Evolutionary conservation across 768 basidiomycete species (phyloP).

Genomic region (Ramaria rubella): DNA sequence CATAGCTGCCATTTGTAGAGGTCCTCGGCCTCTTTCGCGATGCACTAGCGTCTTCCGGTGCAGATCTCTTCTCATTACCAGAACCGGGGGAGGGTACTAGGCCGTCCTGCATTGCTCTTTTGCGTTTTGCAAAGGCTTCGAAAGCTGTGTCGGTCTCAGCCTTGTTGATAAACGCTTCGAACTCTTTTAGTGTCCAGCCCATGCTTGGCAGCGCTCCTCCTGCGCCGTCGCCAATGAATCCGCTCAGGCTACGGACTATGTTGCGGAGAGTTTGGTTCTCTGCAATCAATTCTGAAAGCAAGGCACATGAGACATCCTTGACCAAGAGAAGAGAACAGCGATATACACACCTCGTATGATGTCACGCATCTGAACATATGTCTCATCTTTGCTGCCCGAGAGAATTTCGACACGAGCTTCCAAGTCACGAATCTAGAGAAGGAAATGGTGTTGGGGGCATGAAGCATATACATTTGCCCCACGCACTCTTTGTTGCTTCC

Average conservation of each 20-base stretch:
- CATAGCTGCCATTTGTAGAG: constrained; percentile 4
- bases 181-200: constrained; percentile 72
- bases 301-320: background rate
- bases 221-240: constrained; percentile 83
- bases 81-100: background rate
- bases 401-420: constrained; percentile 94
- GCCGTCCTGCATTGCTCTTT: constrained; percentile 24
- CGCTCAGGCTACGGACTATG: constrained; percentile 65
- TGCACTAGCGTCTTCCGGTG: constrained; percentile 21
- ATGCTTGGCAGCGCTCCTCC: constrained; percentile 72
- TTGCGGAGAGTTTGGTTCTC: constrained; percentile 83
- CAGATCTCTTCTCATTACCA: background rate
- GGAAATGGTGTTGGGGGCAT: constrained; percentile 9
- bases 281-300: constrained; percentile 64
- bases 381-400: constrained; percentile 88
- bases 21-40: constrained; percentile 20
- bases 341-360: constrained; percentile 60
- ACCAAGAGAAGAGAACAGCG: constrained; percentile 6
- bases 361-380: constrained; percentile 73
- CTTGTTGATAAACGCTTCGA: constrained; percentile 75
- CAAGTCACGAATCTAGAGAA: constrained; percentile 78
- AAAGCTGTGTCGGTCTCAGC: constrained; percentile 91
- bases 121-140: constrained; percentile 79
- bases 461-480: background rate
- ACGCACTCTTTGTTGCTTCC: constrained; percentile 80